Evolutionary conservation across 2,329 filamentous ascomycete genomes (phyloP).

Genomic region (Pezicula neosporulosa): DNA sequence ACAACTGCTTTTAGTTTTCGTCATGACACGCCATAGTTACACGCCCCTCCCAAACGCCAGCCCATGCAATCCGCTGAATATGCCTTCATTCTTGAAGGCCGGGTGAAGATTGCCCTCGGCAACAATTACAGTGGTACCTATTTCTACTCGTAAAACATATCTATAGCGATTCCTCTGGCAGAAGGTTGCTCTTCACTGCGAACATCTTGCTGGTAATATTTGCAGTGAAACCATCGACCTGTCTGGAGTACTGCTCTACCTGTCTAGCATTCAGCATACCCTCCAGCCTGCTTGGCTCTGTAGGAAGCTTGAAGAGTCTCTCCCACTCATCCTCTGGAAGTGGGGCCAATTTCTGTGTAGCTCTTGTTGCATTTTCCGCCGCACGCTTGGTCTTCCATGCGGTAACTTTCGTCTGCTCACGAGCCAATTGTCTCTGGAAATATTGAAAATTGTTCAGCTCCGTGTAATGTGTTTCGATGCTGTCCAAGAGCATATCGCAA

Average conservation of each 20-base stretch:
- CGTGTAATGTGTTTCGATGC: constrained; percentile 96
- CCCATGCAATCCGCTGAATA: constrained; percentile 17
- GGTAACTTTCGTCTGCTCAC: constrained; percentile 94
- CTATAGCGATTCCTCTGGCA: constrained; percentile 38
- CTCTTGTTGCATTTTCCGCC: constrained; percentile 84
- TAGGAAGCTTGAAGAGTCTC: constrained; percentile 94
- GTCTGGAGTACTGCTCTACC: constrained; percentile 95
- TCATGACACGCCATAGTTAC: constrained; percentile 6
- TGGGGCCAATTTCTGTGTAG: constrained; percentile 80
- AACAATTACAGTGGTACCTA: background rate
- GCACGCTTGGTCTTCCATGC: constrained; percentile 97
- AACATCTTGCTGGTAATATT: constrained; percentile 97
- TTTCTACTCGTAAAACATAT: background rate
- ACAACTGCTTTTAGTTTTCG: constrained; percentile 3
- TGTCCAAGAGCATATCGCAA: constrained; percentile 91
- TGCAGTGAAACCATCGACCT: constrained; percentile 94
- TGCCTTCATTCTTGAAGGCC: background rate
- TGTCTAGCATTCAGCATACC: constrained; percentile 93
- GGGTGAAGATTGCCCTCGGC: background rate
- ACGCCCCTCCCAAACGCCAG: constrained; percentile 21
- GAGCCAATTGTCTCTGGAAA: constrained; percentile 89
- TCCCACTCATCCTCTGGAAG: constrained; percentile 98
- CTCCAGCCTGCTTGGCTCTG: constrained; percentile 89
- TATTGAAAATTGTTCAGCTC: constrained; percentile 99
- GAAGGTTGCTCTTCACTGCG: constrained; percentile 72